Evolutionary conservation across 106 monocot genomes (phyloP).

Genomic region (Hemerocallis citrina): DNA sequence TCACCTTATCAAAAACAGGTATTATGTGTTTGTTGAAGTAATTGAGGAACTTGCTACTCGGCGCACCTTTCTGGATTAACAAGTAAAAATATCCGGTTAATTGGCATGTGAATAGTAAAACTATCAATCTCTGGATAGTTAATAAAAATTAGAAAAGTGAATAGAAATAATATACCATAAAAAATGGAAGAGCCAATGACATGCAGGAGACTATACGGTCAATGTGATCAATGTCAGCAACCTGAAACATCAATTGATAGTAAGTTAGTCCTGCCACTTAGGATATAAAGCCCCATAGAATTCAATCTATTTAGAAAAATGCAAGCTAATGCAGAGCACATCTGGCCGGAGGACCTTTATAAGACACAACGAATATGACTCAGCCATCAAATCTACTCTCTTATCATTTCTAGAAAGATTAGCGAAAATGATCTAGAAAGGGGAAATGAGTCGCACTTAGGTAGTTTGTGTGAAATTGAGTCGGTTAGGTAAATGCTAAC

Average conservation of each 20-base stretch:
- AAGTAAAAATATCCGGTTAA: background rate
- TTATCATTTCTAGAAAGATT: too few relatives aligned
- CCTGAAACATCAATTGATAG: constrained; percentile 36
- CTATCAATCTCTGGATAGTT: background rate
- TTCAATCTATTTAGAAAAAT: too few relatives aligned
- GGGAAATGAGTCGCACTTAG: too few relatives aligned
- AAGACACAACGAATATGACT: too few relatives aligned
- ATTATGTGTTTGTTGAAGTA: constrained; percentile 85
- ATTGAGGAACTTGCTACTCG: constrained; percentile 81
- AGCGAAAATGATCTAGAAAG: too few relatives aligned
- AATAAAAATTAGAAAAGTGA: background rate
- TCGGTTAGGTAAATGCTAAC: too few relatives aligned
- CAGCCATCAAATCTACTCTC: too few relatives aligned
- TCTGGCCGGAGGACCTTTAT: too few relatives aligned
- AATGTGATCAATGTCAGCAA: constrained; percentile 85
- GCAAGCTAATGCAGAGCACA: too few relatives aligned
- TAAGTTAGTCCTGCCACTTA: background rate
- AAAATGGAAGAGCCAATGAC: constrained; percentile 94
- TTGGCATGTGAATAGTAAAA: background rate
- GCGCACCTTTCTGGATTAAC: constrained; percentile 74
- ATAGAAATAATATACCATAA: constrained; percentile 39
- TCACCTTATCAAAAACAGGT: constrained; percentile 97
- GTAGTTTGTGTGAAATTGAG: too few relatives aligned
- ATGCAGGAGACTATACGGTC: constrained; percentile 89
- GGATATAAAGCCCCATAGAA: background rate